These are phyloP conservation scores for Umbelopsis vinacea DNA, from an alignment of 192 early-diverging fungal species.

Conservation along the genomic window DNA sequence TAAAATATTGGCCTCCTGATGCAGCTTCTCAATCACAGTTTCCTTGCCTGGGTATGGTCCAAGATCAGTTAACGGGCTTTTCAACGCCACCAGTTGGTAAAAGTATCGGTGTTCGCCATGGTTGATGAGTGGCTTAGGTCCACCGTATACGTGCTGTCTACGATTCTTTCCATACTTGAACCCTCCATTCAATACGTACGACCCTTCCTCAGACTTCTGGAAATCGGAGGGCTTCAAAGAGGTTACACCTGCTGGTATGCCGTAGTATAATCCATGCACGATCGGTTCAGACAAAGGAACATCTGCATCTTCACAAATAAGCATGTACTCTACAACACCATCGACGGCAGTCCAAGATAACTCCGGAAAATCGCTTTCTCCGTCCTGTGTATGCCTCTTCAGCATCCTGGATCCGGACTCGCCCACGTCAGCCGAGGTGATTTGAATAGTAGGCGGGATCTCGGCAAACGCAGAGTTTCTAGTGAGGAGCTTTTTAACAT, in stretches of 20 bases:
- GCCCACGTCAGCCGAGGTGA: slow-evolving; percentile 1
- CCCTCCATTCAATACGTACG: not conserved
- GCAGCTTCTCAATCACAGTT: not conserved
- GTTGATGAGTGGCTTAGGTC: not conserved
- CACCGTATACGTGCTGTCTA: not conserved
- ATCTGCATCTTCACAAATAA: slow-evolving; percentile 9
- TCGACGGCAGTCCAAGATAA: not conserved
- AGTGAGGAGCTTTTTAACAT: not conserved
- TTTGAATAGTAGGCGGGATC: not conserved
- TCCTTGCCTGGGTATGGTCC: not conserved
- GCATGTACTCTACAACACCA: not conserved
- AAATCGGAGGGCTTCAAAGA: not conserved
- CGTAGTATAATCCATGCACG: not conserved
- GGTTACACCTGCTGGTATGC: not conserved
- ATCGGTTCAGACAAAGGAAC: not conserved
- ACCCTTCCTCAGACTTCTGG: not conserved
- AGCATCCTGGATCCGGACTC: not conserved
- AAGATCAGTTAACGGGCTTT: not conserved
- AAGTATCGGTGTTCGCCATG: slow-evolving; percentile 15
- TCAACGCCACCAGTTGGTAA: slow-evolving; percentile 5
- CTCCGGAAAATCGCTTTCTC: not conserved
- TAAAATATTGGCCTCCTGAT: not conserved
- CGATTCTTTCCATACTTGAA: slow-evolving; percentile 16
- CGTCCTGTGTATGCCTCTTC: not conserved
- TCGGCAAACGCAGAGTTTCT: not conserved